These are phyloP conservation scores for Ophiostoma novo-ulmi DNA, from an alignment of 2,329 filamentous ascomycete genomes.

Conservation along the genomic window DNA sequence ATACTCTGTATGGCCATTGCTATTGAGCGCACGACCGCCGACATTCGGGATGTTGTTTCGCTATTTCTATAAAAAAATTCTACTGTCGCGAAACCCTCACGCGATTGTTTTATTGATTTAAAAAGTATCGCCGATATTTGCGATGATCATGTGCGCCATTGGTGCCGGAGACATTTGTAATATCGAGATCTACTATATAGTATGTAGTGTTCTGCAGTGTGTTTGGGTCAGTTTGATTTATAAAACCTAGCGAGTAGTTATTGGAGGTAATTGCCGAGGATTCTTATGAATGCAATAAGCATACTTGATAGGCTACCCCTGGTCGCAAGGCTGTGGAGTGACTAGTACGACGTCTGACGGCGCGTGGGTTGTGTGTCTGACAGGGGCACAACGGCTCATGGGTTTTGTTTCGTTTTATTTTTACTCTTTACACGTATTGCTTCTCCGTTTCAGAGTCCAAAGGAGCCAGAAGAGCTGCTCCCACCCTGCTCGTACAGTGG, in stretches of 20 bases:
- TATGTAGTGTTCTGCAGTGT: no score
- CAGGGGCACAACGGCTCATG: background rate
- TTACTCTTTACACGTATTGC: background rate
- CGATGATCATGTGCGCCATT: background rate
- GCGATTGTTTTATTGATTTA: no score
- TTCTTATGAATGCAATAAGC: no score
- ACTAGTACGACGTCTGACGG: background rate
- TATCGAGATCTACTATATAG: background rate
- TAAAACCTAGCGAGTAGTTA: no score
- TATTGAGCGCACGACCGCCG: background rate
- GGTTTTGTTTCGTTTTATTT: background rate
- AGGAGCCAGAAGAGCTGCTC: no score
- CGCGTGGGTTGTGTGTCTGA: background rate
- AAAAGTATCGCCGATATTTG: background rate
- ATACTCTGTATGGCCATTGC: background rate
- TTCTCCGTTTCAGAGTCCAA: no score
- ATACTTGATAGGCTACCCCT: no score
- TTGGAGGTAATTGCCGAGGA: no score
- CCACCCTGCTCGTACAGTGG: background rate
- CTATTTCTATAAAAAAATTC: background rate
- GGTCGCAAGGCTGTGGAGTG: background rate
- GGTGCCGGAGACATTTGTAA: background rate
- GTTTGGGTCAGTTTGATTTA: no score
- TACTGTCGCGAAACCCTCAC: background rate
- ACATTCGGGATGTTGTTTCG: background rate